Evolutionary conservation across 192 early-diverging fungal species (phyloP).

Genomic region (Linnemannia elongata): DNA sequence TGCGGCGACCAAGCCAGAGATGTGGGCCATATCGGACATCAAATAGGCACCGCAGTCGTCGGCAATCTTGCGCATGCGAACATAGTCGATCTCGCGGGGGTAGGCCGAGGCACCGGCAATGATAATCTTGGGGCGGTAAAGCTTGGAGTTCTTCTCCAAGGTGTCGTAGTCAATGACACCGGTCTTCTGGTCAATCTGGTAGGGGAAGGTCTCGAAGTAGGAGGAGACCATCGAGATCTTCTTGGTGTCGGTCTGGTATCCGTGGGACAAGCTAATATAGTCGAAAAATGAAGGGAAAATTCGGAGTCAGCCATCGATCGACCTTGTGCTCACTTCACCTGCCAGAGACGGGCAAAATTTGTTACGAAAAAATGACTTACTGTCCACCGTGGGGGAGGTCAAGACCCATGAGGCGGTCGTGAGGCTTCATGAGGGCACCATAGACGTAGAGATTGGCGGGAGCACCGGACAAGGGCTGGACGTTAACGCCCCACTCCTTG

Average conservation of each 20-base stretch:
- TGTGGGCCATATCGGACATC: slow-evolving; percentile 98
- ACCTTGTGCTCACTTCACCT: not conserved
- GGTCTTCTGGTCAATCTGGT: slow-evolving; percentile 90
- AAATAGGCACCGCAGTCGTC: slow-evolving; percentile 88
- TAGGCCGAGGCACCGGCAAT: slow-evolving; percentile 97
- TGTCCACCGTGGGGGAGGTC: slow-evolving; percentile 99
- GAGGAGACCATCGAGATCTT: slow-evolving; percentile 95
- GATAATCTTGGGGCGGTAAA: slow-evolving; percentile 97
- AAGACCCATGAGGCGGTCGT: slow-evolving; percentile 98
- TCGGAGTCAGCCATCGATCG: not conserved
- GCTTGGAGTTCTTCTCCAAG: slow-evolving; percentile 80
- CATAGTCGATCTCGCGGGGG: slow-evolving; percentile 94
- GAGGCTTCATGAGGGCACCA: slow-evolving; percentile 93
- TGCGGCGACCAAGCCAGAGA: slow-evolving; percentile 92
- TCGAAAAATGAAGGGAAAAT: slow-evolving; percentile 3
- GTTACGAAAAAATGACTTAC: slow-evolving; percentile 63
- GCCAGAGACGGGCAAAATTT: not conserved
- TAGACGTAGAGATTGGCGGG: slow-evolving; percentile 99
- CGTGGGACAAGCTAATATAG: slow-evolving; percentile 89
- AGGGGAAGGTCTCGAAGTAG: slow-evolving; percentile 98
- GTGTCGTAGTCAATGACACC: slow-evolving; percentile 95
- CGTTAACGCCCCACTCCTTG: slow-evolving; percentile 97
- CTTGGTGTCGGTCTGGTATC: slow-evolving; percentile 96
- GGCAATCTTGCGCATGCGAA: slow-evolving; percentile 88
- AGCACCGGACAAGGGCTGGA: slow-evolving; percentile 95